Evolutionary conservation across 2,329 filamentous ascomycete species (phyloP), one percentile per base, ranked within the genome.

Genomic region (Calycina herbarum): DNA sequence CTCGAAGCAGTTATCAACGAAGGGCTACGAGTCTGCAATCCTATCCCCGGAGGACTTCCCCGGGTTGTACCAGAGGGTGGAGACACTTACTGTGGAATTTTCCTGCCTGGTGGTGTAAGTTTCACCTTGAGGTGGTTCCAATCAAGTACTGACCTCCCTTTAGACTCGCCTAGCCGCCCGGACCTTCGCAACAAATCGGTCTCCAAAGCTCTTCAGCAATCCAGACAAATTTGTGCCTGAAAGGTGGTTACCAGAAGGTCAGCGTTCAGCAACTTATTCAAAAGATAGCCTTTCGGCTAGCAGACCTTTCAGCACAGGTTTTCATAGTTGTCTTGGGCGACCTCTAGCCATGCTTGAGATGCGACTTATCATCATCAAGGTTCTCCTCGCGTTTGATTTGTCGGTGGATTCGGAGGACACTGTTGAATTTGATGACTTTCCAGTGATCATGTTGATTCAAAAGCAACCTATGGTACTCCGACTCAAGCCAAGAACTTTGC

Each of bases 1-100:
- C 75, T 82, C 5, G 71, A 73, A 7, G 79, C 79, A 5, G 79
- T 78, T 62, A 75, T 82, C 42, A 76, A 56, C 20, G 64, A 67
- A 27, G 31, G 59, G 4, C n/a, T 67, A 24, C 56, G 63, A 17
- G 27, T 63, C 3, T 65, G 38, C 27, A 60, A 60, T 3, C 66
- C 63, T 8, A 31, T 42, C 24, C 27, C 58, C 24, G 13, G 17
- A 24, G 62, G 33, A 10, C 38, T 64, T 24, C 62, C 65, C 13
- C 58, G 65, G 2, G n/a, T 20, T 29, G 20, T 54, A 24, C 48
- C 48, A 1, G 48, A 20, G 24, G 48, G 48, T 1, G 48, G 48
- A 2, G 24, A 54, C 10, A 54, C 48, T 6, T 20, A 24, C 24
- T 54, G 48, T 29, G 20, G 20, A 24, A 29, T 54, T 11, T 54